Evolutionary conservation across 257 asterid genomes (phyloP), one percentile per base, ranked within the genome.

Genomic region (Solanum clarkiae): DNA sequence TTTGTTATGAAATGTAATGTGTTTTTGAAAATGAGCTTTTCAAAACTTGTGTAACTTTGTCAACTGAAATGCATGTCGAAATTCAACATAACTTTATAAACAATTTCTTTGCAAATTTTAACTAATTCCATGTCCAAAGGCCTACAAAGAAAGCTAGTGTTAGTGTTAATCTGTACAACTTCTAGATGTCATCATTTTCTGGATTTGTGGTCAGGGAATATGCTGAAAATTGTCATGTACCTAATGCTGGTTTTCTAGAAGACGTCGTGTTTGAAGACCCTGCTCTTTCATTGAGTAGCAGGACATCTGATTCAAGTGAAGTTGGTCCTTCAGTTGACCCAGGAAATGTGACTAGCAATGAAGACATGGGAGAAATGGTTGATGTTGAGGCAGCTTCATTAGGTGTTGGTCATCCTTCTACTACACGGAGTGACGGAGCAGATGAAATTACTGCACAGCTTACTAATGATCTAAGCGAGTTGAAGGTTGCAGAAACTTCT

Each of bases 221-320:
- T 4, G 92, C 93, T 83, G 98, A 96, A 87, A 91, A 92, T 90
- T 90, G 92, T 80, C 84, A 88, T 87, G 93, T 95, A 66, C 98
- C 99, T 70, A 96, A 96, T 92, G 94, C 97, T 86, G 99, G 99
- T 70, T 96, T 94, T 89, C 91, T 86, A 5, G 93, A 94, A 90
- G 98, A 94, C 88, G 97, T 80, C 81, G 99, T 96, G 86, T 91
- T 89, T 83, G 95, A 91, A 88, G 99, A 95, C 90, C 99, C 98
- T 83, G 91, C 97, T 85, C 56, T 90, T 32, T 42, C 74, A 53
- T 86, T 95, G 68, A 84, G 89, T 83, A 86, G 86, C 79, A 90
- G 87, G 87, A 86, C 91, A 70, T 87, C 96, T 85, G 92, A 88
- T 81, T 86, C 95, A 72, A 57, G 82, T 89, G 95, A 94, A 90